These are phyloP conservation scores for Acephala macrosclerotiorum DNA, from an alignment of 2,329 filamentous ascomycete species.

Conservation along the genomic window DNA sequence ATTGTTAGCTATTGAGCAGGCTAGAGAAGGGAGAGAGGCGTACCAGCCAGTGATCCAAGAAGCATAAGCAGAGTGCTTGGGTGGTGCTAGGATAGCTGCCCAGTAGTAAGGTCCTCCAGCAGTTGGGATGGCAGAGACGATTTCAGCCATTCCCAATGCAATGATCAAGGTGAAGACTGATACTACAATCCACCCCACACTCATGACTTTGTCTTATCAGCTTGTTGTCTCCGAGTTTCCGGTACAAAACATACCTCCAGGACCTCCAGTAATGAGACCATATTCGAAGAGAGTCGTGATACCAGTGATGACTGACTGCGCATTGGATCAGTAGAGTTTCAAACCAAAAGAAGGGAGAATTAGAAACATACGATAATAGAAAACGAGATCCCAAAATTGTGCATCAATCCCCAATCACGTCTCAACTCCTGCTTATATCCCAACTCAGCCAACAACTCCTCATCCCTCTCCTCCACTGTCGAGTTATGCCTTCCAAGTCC, in stretches of 20 bases:
- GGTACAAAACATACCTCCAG: constrained; percentile 54
- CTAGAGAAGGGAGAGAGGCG: not conserved
- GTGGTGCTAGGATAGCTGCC: constrained; percentile 63
- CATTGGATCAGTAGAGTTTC: not conserved
- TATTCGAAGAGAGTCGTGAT: constrained; percentile 65
- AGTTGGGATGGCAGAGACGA: constrained; percentile 65
- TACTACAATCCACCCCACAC: constrained; percentile 61
- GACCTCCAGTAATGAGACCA: constrained; percentile 62
- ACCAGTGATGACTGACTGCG: constrained; percentile 63
- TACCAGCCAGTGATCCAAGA: constrained; percentile 56
- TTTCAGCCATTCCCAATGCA: constrained; percentile 63
- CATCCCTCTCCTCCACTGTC: constrained; percentile 47
- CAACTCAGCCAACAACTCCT: constrained; percentile 59
- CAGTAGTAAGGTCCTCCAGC: constrained; percentile 67
- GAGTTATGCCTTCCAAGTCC: constrained; percentile 28
- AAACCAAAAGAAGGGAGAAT: not conserved
- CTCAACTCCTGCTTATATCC: constrained; percentile 67
- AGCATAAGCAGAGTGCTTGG: constrained; percentile 51
- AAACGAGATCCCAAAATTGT: constrained; percentile 69
- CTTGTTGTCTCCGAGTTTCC: not conserved
- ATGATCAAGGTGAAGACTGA: constrained; percentile 63
- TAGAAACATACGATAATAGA: constrained; percentile 60
- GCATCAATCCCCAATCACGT: constrained; percentile 63
- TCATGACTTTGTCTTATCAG: constrained; percentile 53
- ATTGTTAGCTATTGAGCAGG: not conserved